These are phyloP conservation scores for Pisolithus orientalis DNA, from an alignment of 768 basidiomycete genomes.

Conservation along the genomic window DNA sequence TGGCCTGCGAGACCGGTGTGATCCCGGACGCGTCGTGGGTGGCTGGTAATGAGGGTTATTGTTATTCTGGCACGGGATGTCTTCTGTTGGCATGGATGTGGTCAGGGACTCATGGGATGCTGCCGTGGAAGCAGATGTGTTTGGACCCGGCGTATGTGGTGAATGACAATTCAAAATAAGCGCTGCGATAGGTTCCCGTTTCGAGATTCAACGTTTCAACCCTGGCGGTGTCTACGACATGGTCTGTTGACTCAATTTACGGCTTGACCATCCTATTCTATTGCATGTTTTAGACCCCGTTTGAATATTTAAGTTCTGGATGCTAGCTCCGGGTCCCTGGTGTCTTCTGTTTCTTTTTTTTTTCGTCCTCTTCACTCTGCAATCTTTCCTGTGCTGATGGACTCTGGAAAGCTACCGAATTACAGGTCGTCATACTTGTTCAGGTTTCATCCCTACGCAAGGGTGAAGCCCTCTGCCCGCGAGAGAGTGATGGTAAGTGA, in stretches of 20 bases:
- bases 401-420: slow-evolving; percentile 1
- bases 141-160: too few species aligned
- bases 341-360: background rate
- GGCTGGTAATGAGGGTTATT: too few species aligned
- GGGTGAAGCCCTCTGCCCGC: slow-evolving; percentile 1
- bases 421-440: slow-evolving; percentile 8
- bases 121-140: too few species aligned
- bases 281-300: background rate
- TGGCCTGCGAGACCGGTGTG: too few species aligned
- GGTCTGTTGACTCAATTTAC: background rate
- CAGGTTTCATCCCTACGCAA: slow-evolving; percentile 9
- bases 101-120: too few species aligned
- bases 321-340: background rate
- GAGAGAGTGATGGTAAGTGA: slow-evolving; percentile 3
- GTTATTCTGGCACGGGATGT: too few species aligned
- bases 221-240: background rate
- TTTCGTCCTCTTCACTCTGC: background rate
- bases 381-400: background rate
- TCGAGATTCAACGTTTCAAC: too few species aligned
- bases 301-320: slow-evolving; percentile 1
- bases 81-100: too few species aligned
- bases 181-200: too few species aligned
- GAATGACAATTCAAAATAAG: too few species aligned
- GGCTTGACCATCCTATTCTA: background rate
- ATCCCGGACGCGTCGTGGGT: too few species aligned